A percentile compares a stretch with the other conserved stretches of the same genome.
phyloP scores from a whole-genome alignment of 306 rosid species.

The Quercus alba region DNA sequence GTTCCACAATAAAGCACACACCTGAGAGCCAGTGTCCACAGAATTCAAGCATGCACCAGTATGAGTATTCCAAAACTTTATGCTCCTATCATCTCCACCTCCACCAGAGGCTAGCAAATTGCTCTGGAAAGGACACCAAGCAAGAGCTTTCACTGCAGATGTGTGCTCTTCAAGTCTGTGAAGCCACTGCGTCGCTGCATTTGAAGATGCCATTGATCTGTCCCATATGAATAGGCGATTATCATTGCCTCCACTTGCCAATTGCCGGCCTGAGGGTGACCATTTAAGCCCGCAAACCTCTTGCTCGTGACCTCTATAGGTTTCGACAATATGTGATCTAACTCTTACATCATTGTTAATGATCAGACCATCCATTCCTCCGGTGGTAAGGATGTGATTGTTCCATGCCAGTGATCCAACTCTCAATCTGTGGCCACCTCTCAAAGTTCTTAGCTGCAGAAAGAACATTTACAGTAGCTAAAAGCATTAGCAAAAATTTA shows the following conservation, averaged over 20 bases:
- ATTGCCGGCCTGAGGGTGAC: constrained; percentile 57
- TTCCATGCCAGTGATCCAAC: constrained; percentile 88
- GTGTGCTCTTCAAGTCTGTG: constrained; percentile 55
- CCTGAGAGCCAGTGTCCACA: constrained; percentile 58
- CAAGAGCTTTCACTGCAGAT: constrained; percentile 55
- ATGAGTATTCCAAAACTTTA: constrained; percentile 59
- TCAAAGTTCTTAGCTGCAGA: constrained; percentile 62
- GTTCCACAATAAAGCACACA: constrained; percentile 55
- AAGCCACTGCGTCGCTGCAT: constrained; percentile 50
- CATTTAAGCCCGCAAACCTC: constrained; percentile 85
- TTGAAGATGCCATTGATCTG: constrained; percentile 46
- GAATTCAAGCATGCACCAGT: constrained; percentile 59
- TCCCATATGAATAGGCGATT: constrained; percentile 53
- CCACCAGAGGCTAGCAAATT: constrained; percentile 52
- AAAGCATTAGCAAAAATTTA: background rate
- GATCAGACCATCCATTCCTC: constrained; percentile 72
- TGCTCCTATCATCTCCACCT: constrained; percentile 45
- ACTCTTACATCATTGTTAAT: constrained; percentile 73
- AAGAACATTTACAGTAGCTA: background rate
- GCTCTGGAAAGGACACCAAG: constrained; percentile 85
- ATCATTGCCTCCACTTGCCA: constrained; percentile 56
- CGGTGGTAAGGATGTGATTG: constrained; percentile 71
- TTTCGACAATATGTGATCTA: constrained; percentile 63
- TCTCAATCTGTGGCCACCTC: constrained; percentile 57
- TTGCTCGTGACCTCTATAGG: constrained; percentile 74